Percentiles rank a stretch among this genome's conserved stretches.
Evolutionary conservation across 2,329 filamentous ascomycete genomes (phyloP).

Genomic region (Celoporthe dispersa): DNA sequence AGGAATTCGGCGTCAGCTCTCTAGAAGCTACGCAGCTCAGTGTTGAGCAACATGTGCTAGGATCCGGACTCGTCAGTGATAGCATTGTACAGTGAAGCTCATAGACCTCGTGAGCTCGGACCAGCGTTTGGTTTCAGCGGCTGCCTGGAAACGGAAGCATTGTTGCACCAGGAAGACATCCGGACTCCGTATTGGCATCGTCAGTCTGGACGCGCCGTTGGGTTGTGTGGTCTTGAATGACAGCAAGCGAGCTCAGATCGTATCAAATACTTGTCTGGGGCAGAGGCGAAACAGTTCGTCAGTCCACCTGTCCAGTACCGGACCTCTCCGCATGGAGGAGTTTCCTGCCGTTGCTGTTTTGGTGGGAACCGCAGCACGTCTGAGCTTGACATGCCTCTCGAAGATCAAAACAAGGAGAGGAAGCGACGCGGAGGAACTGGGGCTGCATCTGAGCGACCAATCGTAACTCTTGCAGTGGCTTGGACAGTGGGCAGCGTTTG

Average conservation of each 20-base stretch:
- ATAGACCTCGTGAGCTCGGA: constrained; percentile 3
- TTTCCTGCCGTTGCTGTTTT: constrained; percentile 7
- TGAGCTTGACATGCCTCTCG: constrained; percentile 15
- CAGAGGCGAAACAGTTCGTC: constrained; percentile 19
- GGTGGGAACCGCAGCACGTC: background rate
- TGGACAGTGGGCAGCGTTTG: constrained; percentile 14
- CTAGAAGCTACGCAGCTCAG: background rate
- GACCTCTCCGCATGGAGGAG: constrained; percentile 2
- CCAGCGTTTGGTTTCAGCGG: constrained; percentile 24
- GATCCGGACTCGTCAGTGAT: constrained; percentile 13
- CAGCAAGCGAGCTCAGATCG: background rate
- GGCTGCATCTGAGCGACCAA: constrained; percentile 25
- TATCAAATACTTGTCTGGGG: constrained; percentile 11
- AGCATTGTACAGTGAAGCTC: background rate
- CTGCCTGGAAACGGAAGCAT: constrained; percentile 20
- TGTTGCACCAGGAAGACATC: constrained; percentile 10
- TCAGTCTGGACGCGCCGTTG: background rate
- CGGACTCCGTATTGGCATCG: constrained; percentile 15
- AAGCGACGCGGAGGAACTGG: constrained; percentile 11
- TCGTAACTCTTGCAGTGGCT: constrained; percentile 22
- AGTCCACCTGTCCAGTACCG: constrained; percentile 7
- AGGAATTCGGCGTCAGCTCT: background rate
- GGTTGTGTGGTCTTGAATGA: constrained; percentile 7
- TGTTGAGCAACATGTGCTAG: background rate
- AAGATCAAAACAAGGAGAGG: background rate